These are phyloP conservation scores for Vigna hirtella DNA, from an alignment of 306 rosid genomes.

Conservation along the genomic window DNA sequence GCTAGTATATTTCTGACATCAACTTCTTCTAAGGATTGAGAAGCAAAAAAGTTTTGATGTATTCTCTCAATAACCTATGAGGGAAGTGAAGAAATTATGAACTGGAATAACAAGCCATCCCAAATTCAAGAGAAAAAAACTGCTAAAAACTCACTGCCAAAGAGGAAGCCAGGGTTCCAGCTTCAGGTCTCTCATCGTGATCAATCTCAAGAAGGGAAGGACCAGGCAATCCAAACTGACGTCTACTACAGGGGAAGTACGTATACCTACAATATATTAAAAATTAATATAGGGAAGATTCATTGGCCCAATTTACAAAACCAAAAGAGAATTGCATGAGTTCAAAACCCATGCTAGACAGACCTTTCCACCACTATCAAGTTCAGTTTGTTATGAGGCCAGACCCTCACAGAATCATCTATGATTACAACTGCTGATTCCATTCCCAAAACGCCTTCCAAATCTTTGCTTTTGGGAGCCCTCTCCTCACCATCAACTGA, in stretches of 20 bases:
- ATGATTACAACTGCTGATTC: conserved; percentile 92
- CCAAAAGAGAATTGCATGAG: conserved; percentile 4
- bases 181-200: conserved; percentile 93
- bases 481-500: conserved; percentile 82
- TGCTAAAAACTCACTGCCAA: conserved; percentile 66
- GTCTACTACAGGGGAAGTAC: conserved; percentile 96
- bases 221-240: conserved; percentile 95
- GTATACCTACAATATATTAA: conserved; percentile 70
- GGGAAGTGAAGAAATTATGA: conserved; percentile 41
- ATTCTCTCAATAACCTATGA: conserved; percentile 88
- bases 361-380: conserved; percentile 97
- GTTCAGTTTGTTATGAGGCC: conserved; percentile 99
- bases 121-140: conserved; percentile 10
- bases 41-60: conserved; percentile 82
- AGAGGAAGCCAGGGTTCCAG: conserved; percentile 90
- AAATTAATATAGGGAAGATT: conserved; percentile 45
- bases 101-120: conserved; percentile 23
- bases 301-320: conserved; percentile 39
- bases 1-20: conserved; percentile 96
- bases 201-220: conserved; percentile 97
- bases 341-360: conserved; percentile 37
- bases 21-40: conserved; percentile 75
- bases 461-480: conserved; percentile 91
- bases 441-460: conserved; percentile 99
- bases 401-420: conserved; percentile 98